A percentile compares a stretch with the other conserved stretches of the same genome.
phyloP scores from a whole-genome alignment of 2,329 filamentous ascomycete species.

The Aureobasidium subglaciale region DNA sequence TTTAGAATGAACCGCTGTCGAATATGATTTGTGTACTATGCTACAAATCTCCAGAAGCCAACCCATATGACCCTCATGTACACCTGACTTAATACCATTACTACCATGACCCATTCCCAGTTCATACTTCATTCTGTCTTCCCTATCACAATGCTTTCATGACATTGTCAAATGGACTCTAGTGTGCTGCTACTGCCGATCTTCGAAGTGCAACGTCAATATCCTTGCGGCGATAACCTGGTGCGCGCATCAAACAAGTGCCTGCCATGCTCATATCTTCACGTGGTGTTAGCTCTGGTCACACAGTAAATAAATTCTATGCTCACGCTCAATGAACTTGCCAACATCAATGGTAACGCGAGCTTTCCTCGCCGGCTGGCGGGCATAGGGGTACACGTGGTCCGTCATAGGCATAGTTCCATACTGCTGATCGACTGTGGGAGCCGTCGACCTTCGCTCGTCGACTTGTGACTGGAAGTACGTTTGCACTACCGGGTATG shows the following conservation, averaged over 20 bases:
- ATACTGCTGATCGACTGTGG: not conserved
- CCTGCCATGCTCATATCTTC: constrained; percentile 2
- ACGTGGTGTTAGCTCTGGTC: not conserved
- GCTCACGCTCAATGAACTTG: constrained; percentile 4
- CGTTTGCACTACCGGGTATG: not conserved
- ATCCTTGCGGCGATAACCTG: constrained; percentile 9
- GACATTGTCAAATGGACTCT: not conserved
- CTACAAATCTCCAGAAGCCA: too few species aligned
- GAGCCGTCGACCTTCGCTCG: not conserved
- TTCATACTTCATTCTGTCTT: too few species aligned
- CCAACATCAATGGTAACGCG: constrained; percentile 1
- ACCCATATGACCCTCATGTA: too few species aligned
- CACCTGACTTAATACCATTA: too few species aligned
- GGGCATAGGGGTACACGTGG: not conserved
- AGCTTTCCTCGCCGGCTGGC: not conserved
- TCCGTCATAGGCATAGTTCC: not conserved
- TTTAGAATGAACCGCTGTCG: too few species aligned
- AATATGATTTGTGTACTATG: too few species aligned
- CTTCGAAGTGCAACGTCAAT: constrained; percentile 4
- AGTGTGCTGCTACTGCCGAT: not conserved
- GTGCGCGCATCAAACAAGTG: constrained; percentile 10
- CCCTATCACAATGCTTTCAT: not conserved
- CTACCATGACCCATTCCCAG: too few species aligned
- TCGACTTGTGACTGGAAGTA: not conserved
- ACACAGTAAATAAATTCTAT: not conserved